phyloP scores from a whole-genome alignment of 352 stramenopile genomes.

The Phytophthora aleatoria region DNA sequence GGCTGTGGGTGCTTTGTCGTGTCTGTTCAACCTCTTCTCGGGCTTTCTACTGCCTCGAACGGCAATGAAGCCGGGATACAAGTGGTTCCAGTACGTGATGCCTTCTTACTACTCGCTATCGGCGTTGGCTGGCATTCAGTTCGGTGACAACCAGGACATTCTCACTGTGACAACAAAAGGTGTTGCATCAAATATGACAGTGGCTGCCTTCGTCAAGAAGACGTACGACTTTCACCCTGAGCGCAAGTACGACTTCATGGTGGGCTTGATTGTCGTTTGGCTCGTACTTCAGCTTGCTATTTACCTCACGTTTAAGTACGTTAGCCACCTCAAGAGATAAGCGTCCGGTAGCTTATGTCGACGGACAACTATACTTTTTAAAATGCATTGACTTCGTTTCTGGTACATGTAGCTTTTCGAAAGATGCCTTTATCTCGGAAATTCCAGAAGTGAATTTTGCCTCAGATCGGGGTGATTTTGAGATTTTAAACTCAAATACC shows the following conservation, averaged over 20 bases:
- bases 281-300: slow-evolving; percentile 43
- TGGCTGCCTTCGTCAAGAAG: slow-evolving; percentile 42
- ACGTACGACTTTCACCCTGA: slow-evolving; percentile 65
- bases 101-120: slow-evolving; percentile 64
- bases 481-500: no score
- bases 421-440: no score
- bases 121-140: slow-evolving; percentile 44
- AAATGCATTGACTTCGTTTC: not conserved
- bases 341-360: not conserved
- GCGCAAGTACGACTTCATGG: slow-evolving; percentile 55
- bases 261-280: no score
- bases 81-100: slow-evolving; percentile 72
- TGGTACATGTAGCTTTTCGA: no score
- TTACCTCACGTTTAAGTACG: slow-evolving; percentile 70
- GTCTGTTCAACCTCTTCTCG: slow-evolving; percentile 71
- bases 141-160: slow-evolving; percentile 41
- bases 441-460: no score
- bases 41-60: slow-evolving; percentile 58
- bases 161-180: slow-evolving; percentile 22
- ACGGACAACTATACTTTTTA: not conserved
- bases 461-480: no score
- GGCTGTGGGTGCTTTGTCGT: slow-evolving; percentile 65
- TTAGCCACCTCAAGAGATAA: slow-evolving; percentile 72
- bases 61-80: slow-evolving; percentile 61
- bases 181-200: slow-evolving; percentile 26